A percentile compares a stretch with the other conserved stretches of the same genome.
Evolutionary conservation across 768 basidiomycete genomes (phyloP).

Genomic region (Boletus coccyginus): DNA sequence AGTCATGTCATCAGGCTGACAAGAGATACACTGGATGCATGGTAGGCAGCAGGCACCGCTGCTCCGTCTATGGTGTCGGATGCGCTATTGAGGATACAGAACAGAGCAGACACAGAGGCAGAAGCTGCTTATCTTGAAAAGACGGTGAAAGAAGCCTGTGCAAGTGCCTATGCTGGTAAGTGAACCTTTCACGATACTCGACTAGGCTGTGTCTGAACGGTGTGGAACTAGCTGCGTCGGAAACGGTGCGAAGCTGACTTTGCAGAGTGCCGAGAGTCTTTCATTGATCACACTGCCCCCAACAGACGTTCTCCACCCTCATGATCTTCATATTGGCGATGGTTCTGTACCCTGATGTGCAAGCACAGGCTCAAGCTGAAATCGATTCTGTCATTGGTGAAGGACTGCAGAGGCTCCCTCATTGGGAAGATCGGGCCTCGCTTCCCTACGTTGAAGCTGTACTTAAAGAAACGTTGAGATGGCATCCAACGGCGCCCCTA

Average conservation of each 20-base stretch:
- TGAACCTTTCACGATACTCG: neutral
- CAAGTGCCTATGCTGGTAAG: conserved; percentile 20
- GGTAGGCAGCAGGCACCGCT: conserved; percentile 19
- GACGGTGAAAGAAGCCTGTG: conserved; percentile 22
- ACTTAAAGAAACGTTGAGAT: conserved; percentile 24
- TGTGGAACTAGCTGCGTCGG: conserved; percentile 17
- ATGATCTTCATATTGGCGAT: conserved; percentile 24
- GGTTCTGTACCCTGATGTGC: conserved; percentile 26
- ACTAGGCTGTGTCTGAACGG: conserved; percentile 7
- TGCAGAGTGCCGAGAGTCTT: neutral
- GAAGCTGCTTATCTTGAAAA: conserved; percentile 16
- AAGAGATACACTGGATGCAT: neutral
- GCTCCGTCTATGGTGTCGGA: conserved; percentile 25
- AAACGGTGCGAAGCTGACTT: conserved; percentile 17
- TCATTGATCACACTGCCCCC: conserved; percentile 6
- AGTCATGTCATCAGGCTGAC: neutral
- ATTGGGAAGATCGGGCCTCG: conserved; percentile 17
- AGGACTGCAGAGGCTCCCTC: conserved; percentile 18
- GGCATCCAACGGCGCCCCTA: conserved; percentile 17
- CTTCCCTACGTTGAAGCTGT: conserved; percentile 24
- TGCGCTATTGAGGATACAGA: conserved; percentile 13
- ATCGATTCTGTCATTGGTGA: conserved; percentile 19
- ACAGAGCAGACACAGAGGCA: neutral
- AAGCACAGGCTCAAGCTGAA: conserved; percentile 17
- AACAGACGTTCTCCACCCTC: conserved; percentile 20